Evolutionary conservation across 305 asterid species (phyloP).

Genomic region (Fraxinus ornus): DNA sequence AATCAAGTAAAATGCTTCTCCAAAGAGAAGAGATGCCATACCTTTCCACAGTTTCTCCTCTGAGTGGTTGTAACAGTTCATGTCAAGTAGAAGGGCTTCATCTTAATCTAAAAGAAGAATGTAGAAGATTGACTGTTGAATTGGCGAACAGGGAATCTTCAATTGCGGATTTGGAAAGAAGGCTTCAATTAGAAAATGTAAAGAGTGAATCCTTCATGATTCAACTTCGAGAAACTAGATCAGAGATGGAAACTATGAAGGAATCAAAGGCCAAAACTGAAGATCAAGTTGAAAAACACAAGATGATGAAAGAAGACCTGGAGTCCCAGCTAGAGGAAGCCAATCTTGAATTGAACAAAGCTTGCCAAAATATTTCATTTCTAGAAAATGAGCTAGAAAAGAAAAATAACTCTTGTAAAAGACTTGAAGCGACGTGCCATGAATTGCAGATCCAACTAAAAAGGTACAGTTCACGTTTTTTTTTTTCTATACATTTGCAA

Average conservation of each 20-base stretch:
- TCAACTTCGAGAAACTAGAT: slow-evolving; percentile 47
- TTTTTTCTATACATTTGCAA: slow-evolving; percentile 2
- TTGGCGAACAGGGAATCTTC: slow-evolving; percentile 32
- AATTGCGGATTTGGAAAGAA: slow-evolving; percentile 31
- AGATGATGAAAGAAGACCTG: slow-evolving; percentile 40
- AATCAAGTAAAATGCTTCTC: slow-evolving; percentile 31
- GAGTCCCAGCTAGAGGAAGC: slow-evolving; percentile 37
- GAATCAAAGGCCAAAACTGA: slow-evolving; percentile 33
- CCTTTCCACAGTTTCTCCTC: slow-evolving; percentile 29
- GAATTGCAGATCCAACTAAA: slow-evolving; percentile 39
- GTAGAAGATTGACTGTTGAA: slow-evolving; percentile 28
- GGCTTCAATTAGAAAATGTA: slow-evolving; percentile 34
- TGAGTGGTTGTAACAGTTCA: slow-evolving; percentile 23
- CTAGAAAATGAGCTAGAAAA: slow-evolving; percentile 37
- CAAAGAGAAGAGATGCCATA: slow-evolving; percentile 25
- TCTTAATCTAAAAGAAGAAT: slow-evolving; percentile 27
- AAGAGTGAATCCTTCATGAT: slow-evolving; percentile 36
- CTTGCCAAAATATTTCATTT: slow-evolving; percentile 30
- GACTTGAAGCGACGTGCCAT: slow-evolving; percentile 32
- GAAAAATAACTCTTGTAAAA: slow-evolving; percentile 27
- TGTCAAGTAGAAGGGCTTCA: slow-evolving; percentile 33
- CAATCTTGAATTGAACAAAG: slow-evolving; percentile 39
- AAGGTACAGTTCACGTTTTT: slow-evolving; percentile 40
- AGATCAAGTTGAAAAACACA: slow-evolving; percentile 35
- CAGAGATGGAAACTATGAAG: slow-evolving; percentile 34